These are phyloP conservation scores for Colletotrichum sp. DNA, from an alignment of 2,329 filamentous ascomycete species.

Conservation along the genomic window DNA sequence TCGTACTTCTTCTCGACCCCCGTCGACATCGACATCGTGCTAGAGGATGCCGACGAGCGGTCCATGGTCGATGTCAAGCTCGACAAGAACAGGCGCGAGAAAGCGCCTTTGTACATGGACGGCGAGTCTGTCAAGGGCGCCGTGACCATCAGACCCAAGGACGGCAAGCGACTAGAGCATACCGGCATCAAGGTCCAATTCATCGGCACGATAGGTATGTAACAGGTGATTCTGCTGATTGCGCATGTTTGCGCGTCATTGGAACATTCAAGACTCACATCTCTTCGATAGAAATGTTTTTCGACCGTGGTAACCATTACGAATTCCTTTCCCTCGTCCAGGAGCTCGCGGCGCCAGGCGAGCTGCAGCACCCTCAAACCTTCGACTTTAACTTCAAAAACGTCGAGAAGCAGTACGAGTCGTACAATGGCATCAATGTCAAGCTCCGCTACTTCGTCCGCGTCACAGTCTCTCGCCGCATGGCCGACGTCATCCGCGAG, in stretches of 20 bases:
- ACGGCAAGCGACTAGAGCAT: conserved; percentile 97
- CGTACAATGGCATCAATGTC: conserved; percentile 99
- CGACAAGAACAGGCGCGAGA: conserved; percentile 96
- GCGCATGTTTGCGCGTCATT: not conserved
- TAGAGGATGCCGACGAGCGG: conserved; percentile 92
- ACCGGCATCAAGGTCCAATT: conserved; percentile 99
- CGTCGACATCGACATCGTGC: conserved; percentile 98
- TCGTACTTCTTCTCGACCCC: conserved; percentile 98
- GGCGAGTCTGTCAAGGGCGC: conserved; percentile 97
- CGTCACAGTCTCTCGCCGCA: conserved; percentile 93
- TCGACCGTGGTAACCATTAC: conserved; percentile 98
- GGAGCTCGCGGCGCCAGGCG: conserved; percentile 93
- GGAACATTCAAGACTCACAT: conserved; percentile 2
- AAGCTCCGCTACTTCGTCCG: conserved; percentile 98
- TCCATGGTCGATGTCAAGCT: conserved; percentile 97
- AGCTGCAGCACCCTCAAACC: conserved; percentile 97
- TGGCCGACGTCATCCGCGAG: conserved; percentile 97
- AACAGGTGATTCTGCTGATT: not conserved
- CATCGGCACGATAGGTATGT: conserved; percentile 91
- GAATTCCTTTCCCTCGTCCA: conserved; percentile 98
- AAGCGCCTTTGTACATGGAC: conserved; percentile 96
- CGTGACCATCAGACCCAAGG: conserved; percentile 94
- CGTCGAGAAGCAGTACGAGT: conserved; percentile 99
- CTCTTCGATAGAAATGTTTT: conserved; percentile 88
- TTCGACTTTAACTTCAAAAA: conserved; percentile 99